Base-by-base conservation (phyloP, 164 flowering plant species). In the Tinospora cordifolia region DNA sequence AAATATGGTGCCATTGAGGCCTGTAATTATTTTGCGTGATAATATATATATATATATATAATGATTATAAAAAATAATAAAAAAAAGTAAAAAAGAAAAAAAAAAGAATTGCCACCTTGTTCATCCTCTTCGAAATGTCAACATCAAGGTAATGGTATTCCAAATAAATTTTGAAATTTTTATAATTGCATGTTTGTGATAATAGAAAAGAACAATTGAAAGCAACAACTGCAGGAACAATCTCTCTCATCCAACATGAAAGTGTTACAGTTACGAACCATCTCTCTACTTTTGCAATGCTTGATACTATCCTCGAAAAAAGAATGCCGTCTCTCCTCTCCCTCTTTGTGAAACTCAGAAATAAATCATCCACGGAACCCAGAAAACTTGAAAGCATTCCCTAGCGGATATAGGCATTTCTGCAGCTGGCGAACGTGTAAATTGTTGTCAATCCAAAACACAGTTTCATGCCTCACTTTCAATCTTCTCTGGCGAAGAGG, bases 401-500 rank as follows among this genome's bases (percentile, higher is more conserved):
- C 10, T n/a, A 8, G n/a, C 30, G 13, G 58, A 21, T 12, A 4
- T 46, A 15, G n/a, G 34, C 24, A 47, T 24, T 38, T 22, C 17
- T 2, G 22, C 26, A 64, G n/a, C 27, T 19, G 3, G 11, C 36
- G 11, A 21, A 64, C 15, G 66, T 36, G 40, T 38, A 17, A 38
- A 64, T 9, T 19, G 21, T 30, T 64, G 39, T 22, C n/a, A n/a
- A 6, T 64, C 41, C 25, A 2, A 22, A 24, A 67, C 25, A 64
- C 17, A 36, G 12, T 72, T 27, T 78, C 76, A 72, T 67, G 63
- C 62, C 74, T 79, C 78, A 22, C 46, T 80, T 64, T 81, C 79
- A 13, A 77, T 76, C 39, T 75, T 75, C 68, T 77, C 70, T 11
- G 77, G 38, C 65, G 79, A 71, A 71, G 80, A 78, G 46, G 22